Base-by-base conservation (phyloP, 345 rosid genomes). In the Populus ilicifolia region DNA sequence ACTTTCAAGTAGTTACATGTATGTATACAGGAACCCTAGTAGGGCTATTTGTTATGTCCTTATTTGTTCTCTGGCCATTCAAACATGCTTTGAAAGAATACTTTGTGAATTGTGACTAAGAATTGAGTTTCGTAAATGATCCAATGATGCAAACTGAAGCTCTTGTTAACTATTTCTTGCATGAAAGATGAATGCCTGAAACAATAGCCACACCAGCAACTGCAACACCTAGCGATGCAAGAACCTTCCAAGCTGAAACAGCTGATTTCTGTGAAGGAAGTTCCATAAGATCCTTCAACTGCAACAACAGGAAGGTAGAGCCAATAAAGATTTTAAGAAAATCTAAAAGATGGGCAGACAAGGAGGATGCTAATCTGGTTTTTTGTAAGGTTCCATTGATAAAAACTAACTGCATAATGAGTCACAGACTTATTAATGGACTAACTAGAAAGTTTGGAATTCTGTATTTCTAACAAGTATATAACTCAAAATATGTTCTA, bases 121-220 rank as follows among this genome's bases (percentile, higher is more conserved):
- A 8, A 43, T 33, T 7, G 50, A 7, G 67, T n/a, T n/a, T 33
- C 18, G 63, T 35, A 38, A 44, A 33, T 52, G 72, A 67, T 27
- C 10, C 5, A 5, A 5, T 30, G 69, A 11, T 18, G 38, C 14
- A 23, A 73, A 38, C 23, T 8, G 12, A 68, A 27, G 67, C 68
- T 54, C 8, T 2, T 1, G 29, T 29, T 27, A 74, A 12, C 78
- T 83, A 93, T 74, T 87, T 89, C 87, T 86, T 92, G 83, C 89
- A 79, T 75, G 87, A 78, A 66, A 90, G 70, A 67, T 86, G 88
- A 74, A 92, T 84, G 38, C 96, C 97, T 0, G 97, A 86, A 52
- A 90, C 79, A 39, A 93, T 83, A 54, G 97, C 94, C 46, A 85
- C 93, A 43, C 97, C 93, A 44, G 90, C 90, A 70, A 85, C 92